phyloP scores from a whole-genome alignment of 257 asterid species.

The Nicotiana obtusifolia region DNA sequence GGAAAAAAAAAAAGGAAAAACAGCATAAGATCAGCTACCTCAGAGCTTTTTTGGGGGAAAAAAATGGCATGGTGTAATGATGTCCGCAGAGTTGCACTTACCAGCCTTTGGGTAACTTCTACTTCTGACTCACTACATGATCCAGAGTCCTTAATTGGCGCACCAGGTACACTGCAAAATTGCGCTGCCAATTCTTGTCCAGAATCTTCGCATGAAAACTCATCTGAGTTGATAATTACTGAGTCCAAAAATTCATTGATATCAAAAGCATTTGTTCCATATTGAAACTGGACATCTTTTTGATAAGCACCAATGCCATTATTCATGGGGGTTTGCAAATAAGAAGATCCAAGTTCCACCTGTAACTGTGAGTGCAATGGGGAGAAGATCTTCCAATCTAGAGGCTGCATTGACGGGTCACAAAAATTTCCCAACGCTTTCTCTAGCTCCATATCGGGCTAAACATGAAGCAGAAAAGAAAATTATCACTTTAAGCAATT shows the following conservation, averaged over 20 bases:
- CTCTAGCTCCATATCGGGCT: slow-evolving; percentile 67
- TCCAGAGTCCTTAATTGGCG: slow-evolving; percentile 22
- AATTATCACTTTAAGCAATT: background rate
- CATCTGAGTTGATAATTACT: slow-evolving; percentile 44
- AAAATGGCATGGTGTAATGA: background rate
- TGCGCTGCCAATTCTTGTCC: slow-evolving; percentile 3
- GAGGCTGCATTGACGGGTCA: slow-evolving; percentile 24
- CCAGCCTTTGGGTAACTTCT: slow-evolving; percentile 52
- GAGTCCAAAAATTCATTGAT: slow-evolving; percentile 51
- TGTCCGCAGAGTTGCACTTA: slow-evolving; percentile 18
- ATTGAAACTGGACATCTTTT: slow-evolving; percentile 31
- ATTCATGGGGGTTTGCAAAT: slow-evolving; percentile 18
- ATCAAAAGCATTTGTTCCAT: slow-evolving; percentile 52
- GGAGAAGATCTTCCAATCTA: slow-evolving; percentile 58
- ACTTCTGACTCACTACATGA: slow-evolving; percentile 61
- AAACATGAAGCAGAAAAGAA: slow-evolving; percentile 13
- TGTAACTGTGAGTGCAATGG: slow-evolving; percentile 71
- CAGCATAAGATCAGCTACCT: background rate
- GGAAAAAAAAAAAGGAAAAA: background rate
- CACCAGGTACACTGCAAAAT: background rate
- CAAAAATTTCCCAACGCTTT: slow-evolving; percentile 34
- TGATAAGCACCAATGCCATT: slow-evolving; percentile 25
- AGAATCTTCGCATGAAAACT: slow-evolving; percentile 26
- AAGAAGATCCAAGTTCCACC: slow-evolving; percentile 49
- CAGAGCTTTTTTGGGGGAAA: background rate